Evolutionary conservation across 176 grass and related monocot species (phyloP).

Genomic region (Aechmea fasciata): DNA sequence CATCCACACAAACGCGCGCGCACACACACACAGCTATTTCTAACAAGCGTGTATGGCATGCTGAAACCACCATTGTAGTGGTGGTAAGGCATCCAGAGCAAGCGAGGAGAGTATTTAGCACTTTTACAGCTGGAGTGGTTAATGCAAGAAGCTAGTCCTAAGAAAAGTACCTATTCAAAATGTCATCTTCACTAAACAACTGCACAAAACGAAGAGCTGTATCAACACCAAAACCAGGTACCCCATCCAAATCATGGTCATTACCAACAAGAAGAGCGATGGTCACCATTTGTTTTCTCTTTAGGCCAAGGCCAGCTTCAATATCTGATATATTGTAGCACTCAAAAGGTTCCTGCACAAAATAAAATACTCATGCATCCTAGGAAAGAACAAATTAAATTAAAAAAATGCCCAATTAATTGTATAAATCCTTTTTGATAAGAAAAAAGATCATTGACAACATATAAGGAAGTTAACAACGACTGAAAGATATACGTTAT

Average conservation of each 20-base stretch:
- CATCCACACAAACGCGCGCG: too few species aligned
- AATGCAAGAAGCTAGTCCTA: not conserved
- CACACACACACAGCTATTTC: too few species aligned
- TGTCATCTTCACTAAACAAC: constrained; percentile 51
- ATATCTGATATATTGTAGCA: constrained; percentile 87
- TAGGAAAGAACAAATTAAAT: not conserved
- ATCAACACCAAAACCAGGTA: constrained; percentile 76
- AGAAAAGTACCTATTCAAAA: constrained; percentile 61
- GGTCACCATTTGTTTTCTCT: constrained; percentile 91
- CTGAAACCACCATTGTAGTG: too few species aligned
- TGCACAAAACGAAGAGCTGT: constrained; percentile 63
- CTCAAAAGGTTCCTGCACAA: constrained; percentile 89
- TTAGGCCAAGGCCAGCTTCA: constrained; percentile 68
- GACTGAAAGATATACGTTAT: too few species aligned
- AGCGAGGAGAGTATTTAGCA: not conserved
- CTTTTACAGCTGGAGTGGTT: not conserved
- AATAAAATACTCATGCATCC: constrained; percentile 5
- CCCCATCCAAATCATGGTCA: constrained; percentile 70
- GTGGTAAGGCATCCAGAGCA: not conserved
- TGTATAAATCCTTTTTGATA: too few species aligned
- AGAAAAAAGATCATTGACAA: too few species aligned
- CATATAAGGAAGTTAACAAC: too few species aligned
- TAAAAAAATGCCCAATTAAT: not conserved
- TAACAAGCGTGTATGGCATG: too few species aligned
- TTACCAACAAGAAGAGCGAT: constrained; percentile 83